phyloP scores from a whole-genome alignment of 495 filamentous ascomycete genomes.

The Thermochaetoides thermophila region DNA sequence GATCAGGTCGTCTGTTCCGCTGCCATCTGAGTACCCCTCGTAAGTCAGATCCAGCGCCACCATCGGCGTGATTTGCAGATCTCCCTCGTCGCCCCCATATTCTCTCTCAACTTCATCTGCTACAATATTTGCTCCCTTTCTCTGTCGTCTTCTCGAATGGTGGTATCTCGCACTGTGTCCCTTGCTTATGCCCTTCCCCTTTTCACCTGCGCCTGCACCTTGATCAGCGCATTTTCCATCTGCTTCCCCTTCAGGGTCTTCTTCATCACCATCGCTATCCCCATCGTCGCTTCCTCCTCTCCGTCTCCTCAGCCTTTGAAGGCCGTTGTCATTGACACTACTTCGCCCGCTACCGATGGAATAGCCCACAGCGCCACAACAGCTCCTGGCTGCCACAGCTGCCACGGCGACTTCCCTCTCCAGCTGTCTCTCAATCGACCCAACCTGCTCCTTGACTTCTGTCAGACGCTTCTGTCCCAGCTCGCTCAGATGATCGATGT shows the following conservation, averaged over 20 bases:
- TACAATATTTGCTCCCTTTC: too few species aligned
- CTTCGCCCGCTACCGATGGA: constrained; percentile 17
- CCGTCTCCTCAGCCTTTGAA: too few species aligned
- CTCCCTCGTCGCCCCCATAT: constrained; percentile 32
- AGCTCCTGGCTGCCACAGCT: constrained; percentile 5
- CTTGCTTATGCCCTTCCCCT: too few species aligned
- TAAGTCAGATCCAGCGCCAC: constrained; percentile 47
- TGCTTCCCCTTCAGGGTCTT: too few species aligned
- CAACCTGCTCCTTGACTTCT: constrained; percentile 58
- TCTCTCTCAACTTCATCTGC: constrained; percentile 34
- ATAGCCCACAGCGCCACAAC: constrained; percentile 3
- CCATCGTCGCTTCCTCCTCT: too few species aligned
- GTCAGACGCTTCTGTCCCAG: constrained; percentile 44
- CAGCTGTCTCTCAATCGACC: constrained; percentile 44
- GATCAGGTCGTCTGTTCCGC: constrained; percentile 42
- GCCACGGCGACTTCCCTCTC: constrained; percentile 37
- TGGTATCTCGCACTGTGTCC: too few species aligned
- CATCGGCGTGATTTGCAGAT: constrained; percentile 39
- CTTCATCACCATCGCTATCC: too few species aligned
- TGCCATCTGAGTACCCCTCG: constrained; percentile 41
- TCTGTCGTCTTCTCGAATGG: too few species aligned
- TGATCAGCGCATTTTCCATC: too few species aligned
- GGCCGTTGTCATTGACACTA: too few species aligned
- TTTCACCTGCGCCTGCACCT: too few species aligned
- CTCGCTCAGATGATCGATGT: constrained; percentile 46